phyloP scores from a whole-genome alignment of 306 rosid species.

The Acacia acuminata region DNA sequence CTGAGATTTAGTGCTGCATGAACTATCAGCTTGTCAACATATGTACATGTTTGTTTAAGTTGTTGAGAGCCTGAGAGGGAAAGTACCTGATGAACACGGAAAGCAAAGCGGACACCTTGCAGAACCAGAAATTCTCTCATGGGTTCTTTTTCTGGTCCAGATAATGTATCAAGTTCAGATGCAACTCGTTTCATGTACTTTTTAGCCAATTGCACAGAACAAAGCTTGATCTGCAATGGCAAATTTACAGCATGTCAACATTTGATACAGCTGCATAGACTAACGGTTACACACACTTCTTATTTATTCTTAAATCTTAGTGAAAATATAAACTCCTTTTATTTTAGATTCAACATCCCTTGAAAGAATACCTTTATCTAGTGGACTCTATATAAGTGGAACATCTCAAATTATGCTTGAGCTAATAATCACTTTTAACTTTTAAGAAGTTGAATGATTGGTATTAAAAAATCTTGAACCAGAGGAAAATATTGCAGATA shows the following conservation, averaged over 20 bases:
- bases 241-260: conserved; percentile 23
- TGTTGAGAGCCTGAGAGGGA: neutral
- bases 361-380: neutral
- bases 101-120: conserved; percentile 91
- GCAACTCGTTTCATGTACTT: conserved; percentile 87
- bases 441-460: neutral
- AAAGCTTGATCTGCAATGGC: conserved; percentile 74
- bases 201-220: conserved; percentile 82
- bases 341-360: neutral
- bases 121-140: conserved; percentile 70
- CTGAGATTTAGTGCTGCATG: neutral
- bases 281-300: neutral
- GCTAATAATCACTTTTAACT: neutral
- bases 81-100: conserved; percentile 88
- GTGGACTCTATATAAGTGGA: neutral
- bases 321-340: neutral
- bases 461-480: neutral
- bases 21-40: neutral
- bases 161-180: conserved; percentile 69
- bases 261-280: conserved; percentile 1
- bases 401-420: neutral
- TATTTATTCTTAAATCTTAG: neutral
- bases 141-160: conserved; percentile 75
- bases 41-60: neutral
- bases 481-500: neutral